phyloP scores from a whole-genome alignment of 345 rosid genomes.

The Hypericum androsaemum region DNA sequence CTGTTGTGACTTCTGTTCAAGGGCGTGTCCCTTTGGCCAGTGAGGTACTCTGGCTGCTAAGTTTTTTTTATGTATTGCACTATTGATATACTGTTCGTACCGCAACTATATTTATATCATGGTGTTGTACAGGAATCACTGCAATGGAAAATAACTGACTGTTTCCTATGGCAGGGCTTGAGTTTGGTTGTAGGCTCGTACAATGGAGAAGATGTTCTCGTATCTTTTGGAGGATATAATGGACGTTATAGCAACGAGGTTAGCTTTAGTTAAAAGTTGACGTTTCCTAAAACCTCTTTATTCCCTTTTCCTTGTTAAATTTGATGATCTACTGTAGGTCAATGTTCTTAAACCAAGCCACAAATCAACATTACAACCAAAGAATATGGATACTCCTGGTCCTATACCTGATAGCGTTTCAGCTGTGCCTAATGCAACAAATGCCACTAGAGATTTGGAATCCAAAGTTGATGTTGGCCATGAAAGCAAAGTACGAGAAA shows the following conservation, averaged over 20 bases:
- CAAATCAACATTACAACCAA: constrained; percentile 72
- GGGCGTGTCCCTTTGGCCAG: constrained; percentile 96
- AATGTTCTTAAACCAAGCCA: constrained; percentile 93
- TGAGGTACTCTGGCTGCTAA: constrained; percentile 55
- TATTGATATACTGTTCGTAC: background rate
- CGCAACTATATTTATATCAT: too few relatives aligned
- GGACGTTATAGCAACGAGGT: constrained; percentile 96
- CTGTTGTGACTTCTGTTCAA: constrained; percentile 73
- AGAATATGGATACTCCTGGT: constrained; percentile 30
- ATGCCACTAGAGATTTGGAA: constrained; percentile 68
- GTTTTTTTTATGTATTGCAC: background rate
- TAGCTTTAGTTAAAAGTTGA: too few relatives aligned
- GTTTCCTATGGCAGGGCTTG: constrained; percentile 53
- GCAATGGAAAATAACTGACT: constrained; percentile 1
- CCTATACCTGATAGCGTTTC: constrained; percentile 70
- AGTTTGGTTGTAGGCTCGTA: constrained; percentile 78
- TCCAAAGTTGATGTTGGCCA: constrained; percentile 71
- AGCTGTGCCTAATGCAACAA: constrained; percentile 55
- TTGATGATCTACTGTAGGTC: constrained; percentile 35
- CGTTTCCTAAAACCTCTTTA: too few relatives aligned
- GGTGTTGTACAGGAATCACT: background rate
- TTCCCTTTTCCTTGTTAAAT: constrained; percentile 16
- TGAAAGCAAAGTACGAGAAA: constrained; percentile 83
- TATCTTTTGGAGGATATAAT: constrained; percentile 94
- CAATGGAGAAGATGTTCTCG: constrained; percentile 71